A percentile compares a stretch with the other conserved stretches of the same genome.
phyloP scores from a whole-genome alignment of 2,329 filamentous ascomycete species.

The Colletotrichum incanum region DNA sequence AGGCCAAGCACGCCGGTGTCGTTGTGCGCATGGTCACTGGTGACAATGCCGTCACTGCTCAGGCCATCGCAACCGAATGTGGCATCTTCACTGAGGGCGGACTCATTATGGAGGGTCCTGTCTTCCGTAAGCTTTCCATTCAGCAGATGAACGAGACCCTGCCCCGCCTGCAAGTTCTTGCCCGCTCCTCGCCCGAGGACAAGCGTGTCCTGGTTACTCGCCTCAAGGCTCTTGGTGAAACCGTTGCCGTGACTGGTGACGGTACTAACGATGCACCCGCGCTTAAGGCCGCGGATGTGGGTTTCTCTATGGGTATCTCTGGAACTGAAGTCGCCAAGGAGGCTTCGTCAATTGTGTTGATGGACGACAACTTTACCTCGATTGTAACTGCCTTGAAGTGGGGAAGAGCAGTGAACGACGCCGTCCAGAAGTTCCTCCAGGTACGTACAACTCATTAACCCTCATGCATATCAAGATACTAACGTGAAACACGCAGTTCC shows the following conservation, averaged over 20 bases:
- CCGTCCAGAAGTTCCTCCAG: constrained; percentile 78
- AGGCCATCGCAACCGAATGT: constrained; percentile 76
- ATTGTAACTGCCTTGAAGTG: constrained; percentile 78
- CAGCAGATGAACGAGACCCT: constrained; percentile 68
- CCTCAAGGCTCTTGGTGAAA: constrained; percentile 70
- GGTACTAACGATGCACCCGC: constrained; percentile 78
- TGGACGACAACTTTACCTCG: constrained; percentile 77
- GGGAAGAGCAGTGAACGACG: constrained; percentile 79
- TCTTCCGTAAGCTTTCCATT: constrained; percentile 70
- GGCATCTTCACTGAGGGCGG: constrained; percentile 75
- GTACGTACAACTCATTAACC: constrained; percentile 47
- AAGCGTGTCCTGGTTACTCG: constrained; percentile 70
- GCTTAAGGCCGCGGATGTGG: constrained; percentile 76
- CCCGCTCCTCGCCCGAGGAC: constrained; percentile 73
- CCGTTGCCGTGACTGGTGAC: constrained; percentile 76
- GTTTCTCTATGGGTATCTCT: constrained; percentile 78
- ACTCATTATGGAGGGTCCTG: constrained; percentile 77
- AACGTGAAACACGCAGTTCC: constrained; percentile 59
- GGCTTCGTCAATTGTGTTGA: constrained; percentile 77
- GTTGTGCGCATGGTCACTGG: constrained; percentile 81
- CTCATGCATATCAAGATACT: neutral
- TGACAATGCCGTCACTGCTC: constrained; percentile 76
- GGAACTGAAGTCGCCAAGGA: constrained; percentile 79
- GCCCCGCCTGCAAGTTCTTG: constrained; percentile 66
- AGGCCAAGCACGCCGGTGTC: constrained; percentile 77